Conservation (phyloP, 1,284 basidiomycete genomes). For the Pseudozyma pruni region DNA sequence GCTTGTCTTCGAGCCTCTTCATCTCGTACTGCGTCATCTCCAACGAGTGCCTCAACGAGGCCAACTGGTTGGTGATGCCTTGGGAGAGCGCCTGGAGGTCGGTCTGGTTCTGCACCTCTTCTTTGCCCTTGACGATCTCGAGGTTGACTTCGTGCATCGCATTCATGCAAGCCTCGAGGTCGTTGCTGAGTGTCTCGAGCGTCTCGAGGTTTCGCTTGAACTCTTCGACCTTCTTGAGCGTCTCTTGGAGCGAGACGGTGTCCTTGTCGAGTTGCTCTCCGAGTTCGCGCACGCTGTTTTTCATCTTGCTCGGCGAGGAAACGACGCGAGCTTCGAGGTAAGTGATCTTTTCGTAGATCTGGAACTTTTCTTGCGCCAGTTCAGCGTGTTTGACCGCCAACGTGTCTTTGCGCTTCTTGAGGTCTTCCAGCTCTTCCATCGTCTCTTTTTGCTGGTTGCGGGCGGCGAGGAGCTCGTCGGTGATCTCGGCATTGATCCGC, state of each 20-base stretch:
- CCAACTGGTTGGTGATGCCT: constrained; percentile 44
- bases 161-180: constrained; percentile 43
- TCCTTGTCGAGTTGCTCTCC: constrained; percentile 76
- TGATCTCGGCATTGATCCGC: constrained; percentile 81
- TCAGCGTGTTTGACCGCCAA: constrained; percentile 54
- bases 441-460: constrained; percentile 51
- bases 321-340: constrained; percentile 58
- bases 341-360: constrained; percentile 53
- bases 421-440: constrained; percentile 51
- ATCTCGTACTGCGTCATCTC: constrained; percentile 52
- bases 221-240: constrained; percentile 74
- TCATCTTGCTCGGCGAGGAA: constrained; percentile 54
- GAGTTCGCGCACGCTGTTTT: constrained; percentile 44
- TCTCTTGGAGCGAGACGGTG: constrained; percentile 77
- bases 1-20: constrained; percentile 46
- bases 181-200: constrained; percentile 49
- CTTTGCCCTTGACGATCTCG: constrained; percentile 54
- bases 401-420: constrained; percentile 49
- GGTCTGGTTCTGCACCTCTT: constrained; percentile 45
- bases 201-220: constrained; percentile 50
- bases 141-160: constrained; percentile 56
- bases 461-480: constrained; percentile 74
- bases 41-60: constrained; percentile 41
- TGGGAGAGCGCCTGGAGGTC: constrained; percentile 39
- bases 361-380: constrained; percentile 52